phyloP scores from a whole-genome alignment of 129 eudicot genomes.

The Pittosporum tobira region DNA sequence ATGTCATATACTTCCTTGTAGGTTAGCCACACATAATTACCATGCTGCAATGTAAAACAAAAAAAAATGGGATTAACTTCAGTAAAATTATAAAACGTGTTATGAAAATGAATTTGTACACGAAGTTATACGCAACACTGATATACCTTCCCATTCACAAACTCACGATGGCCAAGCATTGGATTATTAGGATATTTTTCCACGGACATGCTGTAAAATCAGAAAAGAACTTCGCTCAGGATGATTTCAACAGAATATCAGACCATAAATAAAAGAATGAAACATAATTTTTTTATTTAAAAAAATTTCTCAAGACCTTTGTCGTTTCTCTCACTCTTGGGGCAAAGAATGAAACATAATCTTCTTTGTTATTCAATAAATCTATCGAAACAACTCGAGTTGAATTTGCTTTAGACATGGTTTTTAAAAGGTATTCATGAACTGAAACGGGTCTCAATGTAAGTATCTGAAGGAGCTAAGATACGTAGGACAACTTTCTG shows the following conservation, averaged over 20 bases:
- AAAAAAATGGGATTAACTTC: not conserved
- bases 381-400: not conserved
- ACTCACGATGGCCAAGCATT: constrained; percentile 93
- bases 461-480: not conserved
- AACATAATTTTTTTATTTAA: not conserved
- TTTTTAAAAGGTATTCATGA: not conserved
- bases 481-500: no score
- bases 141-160: constrained; percentile 77
- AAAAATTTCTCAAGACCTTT: no score
- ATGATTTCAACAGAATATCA: not conserved
- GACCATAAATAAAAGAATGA: not conserved
- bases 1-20: constrained; percentile 29
- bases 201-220: constrained; percentile 55
- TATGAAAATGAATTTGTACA: no score
- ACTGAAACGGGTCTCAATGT: not conserved
- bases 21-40: constrained; percentile 25
- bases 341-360: not conserved
- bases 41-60: constrained; percentile 24
- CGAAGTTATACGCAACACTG: not conserved
- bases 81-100: not conserved
- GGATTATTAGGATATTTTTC: constrained; percentile 74
- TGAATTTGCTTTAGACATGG: not conserved
- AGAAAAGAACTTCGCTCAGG: constrained; percentile 8
- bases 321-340: no score
- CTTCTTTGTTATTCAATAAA: no score